Evolutionary conservation across 2,329 filamentous ascomycete species (phyloP).

Genomic region (Alternaria sp.): DNA sequence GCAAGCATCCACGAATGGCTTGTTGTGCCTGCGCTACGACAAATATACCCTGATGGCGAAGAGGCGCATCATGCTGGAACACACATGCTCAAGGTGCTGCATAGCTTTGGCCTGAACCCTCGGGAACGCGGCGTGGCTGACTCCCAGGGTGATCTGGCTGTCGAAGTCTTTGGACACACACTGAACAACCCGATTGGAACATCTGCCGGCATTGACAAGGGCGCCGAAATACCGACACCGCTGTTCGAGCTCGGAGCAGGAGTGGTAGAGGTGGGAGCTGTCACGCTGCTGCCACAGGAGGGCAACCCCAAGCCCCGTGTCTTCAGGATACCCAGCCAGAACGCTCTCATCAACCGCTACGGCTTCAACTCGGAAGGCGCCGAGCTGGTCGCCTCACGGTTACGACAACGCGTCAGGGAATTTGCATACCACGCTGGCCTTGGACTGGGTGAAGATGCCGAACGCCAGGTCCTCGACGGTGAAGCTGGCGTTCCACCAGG

Average conservation of each 20-base stretch:
- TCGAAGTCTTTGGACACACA: slow-evolving; percentile 76
- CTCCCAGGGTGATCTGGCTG: slow-evolving; percentile 59
- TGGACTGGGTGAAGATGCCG: slow-evolving; percentile 66
- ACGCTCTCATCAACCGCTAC: slow-evolving; percentile 93
- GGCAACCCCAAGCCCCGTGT: slow-evolving; percentile 89
- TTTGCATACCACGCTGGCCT: slow-evolving; percentile 77
- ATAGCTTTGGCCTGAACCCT: slow-evolving; percentile 77
- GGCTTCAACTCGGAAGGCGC: slow-evolving; percentile 92
- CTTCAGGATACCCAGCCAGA: slow-evolving; percentile 82
- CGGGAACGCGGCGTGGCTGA: slow-evolving; percentile 75
- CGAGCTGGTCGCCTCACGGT: slow-evolving; percentile 79
- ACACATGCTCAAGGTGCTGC: slow-evolving; percentile 71
- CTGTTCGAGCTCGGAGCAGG: slow-evolving; percentile 85
- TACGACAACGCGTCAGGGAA: slow-evolving; percentile 77
- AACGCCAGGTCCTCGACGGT: slow-evolving; percentile 77
- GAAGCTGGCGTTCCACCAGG: slow-evolving; percentile 79
- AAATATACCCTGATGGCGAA: slow-evolving; percentile 77
- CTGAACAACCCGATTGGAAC: slow-evolving; percentile 90
- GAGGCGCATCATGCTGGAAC: slow-evolving; percentile 89
- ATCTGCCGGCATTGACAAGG: slow-evolving; percentile 94
- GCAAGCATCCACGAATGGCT: slow-evolving; percentile 61
- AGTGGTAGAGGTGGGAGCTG: slow-evolving; percentile 90
- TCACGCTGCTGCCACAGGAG: slow-evolving; percentile 83
- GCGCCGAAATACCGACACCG: slow-evolving; percentile 84
- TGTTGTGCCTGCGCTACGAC: slow-evolving; percentile 67